Conservation (phyloP, 805 yeast species). For the Yarrowia phangngaensis region DNA sequence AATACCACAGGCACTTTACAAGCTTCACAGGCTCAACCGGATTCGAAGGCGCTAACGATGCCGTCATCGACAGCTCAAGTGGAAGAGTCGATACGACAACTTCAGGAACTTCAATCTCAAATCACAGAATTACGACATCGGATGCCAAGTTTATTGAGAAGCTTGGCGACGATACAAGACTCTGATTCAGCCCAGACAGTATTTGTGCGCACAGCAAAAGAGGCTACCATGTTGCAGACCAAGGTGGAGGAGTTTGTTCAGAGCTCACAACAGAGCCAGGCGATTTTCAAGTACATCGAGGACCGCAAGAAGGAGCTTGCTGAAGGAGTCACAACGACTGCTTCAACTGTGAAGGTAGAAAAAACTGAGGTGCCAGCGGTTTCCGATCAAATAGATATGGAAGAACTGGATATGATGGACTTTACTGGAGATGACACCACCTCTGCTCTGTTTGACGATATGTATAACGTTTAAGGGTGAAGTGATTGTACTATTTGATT, state of each 20-base stretch:
- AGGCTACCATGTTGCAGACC: slow-evolving; percentile 15
- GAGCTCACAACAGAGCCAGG: slow-evolving; percentile 20
- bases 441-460: slow-evolving; percentile 25
- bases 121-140: slow-evolving; percentile 17
- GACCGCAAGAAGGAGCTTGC: slow-evolving; percentile 12
- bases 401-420: slow-evolving; percentile 42
- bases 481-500: too few relatives aligned
- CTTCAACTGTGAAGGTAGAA: not conserved
- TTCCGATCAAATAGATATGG: slow-evolving; percentile 13
- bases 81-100: slow-evolving; percentile 18
- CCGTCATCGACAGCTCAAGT: slow-evolving; percentile 4
- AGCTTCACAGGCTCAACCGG: not conserved
- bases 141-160: slow-evolving; percentile 15
- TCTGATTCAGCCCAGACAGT: slow-evolving; percentile 18
- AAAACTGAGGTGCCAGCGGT: not conserved
- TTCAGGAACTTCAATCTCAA: slow-evolving; percentile 9
- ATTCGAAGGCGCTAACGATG: not conserved
- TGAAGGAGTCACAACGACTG: not conserved
- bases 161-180: slow-evolving; percentile 21
- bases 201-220: slow-evolving; percentile 20
- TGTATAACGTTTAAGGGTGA: slow-evolving; percentile 28
- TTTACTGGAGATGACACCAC: slow-evolving; percentile 27
- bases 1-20: slow-evolving; percentile 6
- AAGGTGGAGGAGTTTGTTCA: slow-evolving; percentile 25
- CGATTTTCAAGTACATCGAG: slow-evolving; percentile 11